Conservation (phyloP, 1,139 yeast species). For the Pneumocystis oryctolagi region DNA sequence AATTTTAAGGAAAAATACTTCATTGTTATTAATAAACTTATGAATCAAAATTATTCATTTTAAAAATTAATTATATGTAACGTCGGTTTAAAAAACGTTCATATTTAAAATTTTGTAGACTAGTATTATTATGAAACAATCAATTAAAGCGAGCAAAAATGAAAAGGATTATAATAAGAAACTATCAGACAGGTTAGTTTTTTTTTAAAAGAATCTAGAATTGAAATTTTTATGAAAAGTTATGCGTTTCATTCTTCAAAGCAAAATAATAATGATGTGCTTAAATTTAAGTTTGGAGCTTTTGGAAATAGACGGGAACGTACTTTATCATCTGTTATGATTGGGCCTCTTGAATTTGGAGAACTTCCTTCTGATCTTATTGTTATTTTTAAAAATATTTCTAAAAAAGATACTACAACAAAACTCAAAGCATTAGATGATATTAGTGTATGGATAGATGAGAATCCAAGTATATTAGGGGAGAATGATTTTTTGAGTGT, state of each 20-base stretch:
- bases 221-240: background rate
- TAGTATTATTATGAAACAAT: background rate
- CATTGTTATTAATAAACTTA: background rate
- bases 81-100: background rate
- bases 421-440: constrained; percentile 66
- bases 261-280: background rate
- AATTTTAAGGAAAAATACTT: background rate
- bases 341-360: background rate
- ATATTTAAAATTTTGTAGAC: background rate
- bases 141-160: background rate
- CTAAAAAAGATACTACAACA: constrained; percentile 70
- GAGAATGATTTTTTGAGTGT: constrained; percentile 17
- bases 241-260: background rate
- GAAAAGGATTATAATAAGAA: background rate
- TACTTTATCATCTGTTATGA: background rate
- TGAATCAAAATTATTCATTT: background rate
- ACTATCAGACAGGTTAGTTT: background rate
- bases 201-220: background rate
- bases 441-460: constrained; percentile 28
- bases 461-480: constrained; percentile 21
- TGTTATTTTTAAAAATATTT: constrained; percentile 54
- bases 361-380: constrained; percentile 24
- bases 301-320: background rate
- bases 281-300: background rate
- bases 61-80: background rate